Evolutionary conservation across 2,329 filamentous ascomycete species (phyloP).

Genomic region (Hirsutella minnesotensis): DNA sequence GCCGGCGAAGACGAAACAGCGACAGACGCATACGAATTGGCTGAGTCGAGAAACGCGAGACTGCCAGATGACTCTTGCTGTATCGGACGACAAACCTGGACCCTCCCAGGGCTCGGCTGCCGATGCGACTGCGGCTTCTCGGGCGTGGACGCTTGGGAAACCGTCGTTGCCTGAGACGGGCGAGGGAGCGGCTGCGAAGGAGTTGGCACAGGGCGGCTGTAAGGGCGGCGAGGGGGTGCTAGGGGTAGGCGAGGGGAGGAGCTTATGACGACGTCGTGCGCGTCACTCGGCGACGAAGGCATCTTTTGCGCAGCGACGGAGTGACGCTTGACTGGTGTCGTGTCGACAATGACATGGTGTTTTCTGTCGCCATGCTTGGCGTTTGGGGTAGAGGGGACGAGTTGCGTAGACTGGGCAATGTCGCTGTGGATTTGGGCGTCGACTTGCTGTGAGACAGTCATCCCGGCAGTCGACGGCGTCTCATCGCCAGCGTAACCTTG

Average conservation of each 20-base stretch:
- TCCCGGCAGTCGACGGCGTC: constrained; percentile 3
- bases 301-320: no score
- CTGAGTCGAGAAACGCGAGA: constrained; percentile 15
- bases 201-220: neutral
- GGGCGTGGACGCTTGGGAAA: constrained; percentile 21
- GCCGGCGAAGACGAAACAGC: constrained; percentile 14
- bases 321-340: no score
- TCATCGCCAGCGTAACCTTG: neutral
- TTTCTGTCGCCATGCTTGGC: constrained; percentile 5
- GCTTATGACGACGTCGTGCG: neutral
- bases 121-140: constrained; percentile 9
- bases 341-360: neutral
- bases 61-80: no score
- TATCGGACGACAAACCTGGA: no score
- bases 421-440: constrained; percentile 38
- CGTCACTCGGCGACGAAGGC: no score
- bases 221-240: constrained; percentile 6
- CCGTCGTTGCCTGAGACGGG: constrained; percentile 25
- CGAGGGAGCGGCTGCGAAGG: constrained; percentile 3
- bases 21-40: constrained; percentile 7
- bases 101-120: no score
- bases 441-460: constrained; percentile 39
- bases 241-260: neutral
- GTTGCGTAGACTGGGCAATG: constrained; percentile 24
- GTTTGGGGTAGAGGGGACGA: constrained; percentile 20